Percentiles rank a stretch among this genome's conserved stretches.
Conservation (phyloP, 352 stramenopile species). For the Pythium aristosporum region DNA sequence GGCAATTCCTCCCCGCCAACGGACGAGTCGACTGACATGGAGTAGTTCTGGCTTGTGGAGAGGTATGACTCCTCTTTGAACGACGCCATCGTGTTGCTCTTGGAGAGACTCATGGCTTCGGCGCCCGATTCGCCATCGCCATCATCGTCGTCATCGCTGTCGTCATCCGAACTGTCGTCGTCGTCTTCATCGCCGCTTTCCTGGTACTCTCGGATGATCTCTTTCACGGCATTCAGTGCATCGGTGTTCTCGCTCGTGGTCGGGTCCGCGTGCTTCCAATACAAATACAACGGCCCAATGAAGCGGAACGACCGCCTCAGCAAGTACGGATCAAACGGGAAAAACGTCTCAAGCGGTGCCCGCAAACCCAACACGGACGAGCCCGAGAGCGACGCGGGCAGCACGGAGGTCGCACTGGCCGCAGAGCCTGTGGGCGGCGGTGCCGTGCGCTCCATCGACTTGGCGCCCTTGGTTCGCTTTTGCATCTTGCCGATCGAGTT, state of each 20-base stretch:
- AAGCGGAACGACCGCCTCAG: constrained; percentile 91
- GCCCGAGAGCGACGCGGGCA: constrained; percentile 24
- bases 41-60: constrained; percentile 43
- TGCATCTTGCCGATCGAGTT: constrained; percentile 42
- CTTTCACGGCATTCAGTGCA: constrained; percentile 57
- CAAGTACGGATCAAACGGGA: constrained; percentile 98
- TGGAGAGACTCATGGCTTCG: constrained; percentile 62
- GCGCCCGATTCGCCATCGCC: constrained; percentile 32
- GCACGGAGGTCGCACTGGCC: constrained; percentile 21
- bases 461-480: constrained; percentile 32
- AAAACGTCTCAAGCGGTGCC: constrained; percentile 89
- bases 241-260: constrained; percentile 71
- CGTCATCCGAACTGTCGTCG: constrained; percentile 32
- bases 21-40: constrained; percentile 59
- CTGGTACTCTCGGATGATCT: constrained; percentile 58
- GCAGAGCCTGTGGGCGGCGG: constrained; percentile 33
- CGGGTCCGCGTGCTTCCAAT: constrained; percentile 91
- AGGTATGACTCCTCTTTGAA: constrained; percentile 49
- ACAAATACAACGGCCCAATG: constrained; percentile 92
- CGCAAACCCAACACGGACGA: constrained; percentile 45
- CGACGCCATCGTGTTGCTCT: constrained; percentile 45
- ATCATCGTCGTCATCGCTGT: constrained; percentile 29
- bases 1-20: constrained; percentile 41
- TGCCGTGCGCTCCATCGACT: constrained; percentile 70
- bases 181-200: constrained; percentile 50